These are phyloP conservation scores for Phytophthora agathidicida DNA, from an alignment of 352 stramenopile genomes.

Conservation along the genomic window DNA sequence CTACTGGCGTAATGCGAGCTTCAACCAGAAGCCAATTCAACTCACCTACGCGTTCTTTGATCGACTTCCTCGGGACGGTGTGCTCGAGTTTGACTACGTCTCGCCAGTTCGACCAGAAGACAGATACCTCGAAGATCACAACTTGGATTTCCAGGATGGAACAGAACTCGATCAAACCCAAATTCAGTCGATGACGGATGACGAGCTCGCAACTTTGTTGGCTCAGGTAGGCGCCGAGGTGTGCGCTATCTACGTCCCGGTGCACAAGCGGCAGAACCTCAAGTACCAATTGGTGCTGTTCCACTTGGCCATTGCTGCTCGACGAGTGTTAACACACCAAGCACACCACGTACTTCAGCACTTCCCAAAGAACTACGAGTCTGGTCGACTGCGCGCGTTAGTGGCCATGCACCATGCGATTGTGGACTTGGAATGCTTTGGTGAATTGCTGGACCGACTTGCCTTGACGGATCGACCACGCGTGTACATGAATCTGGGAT, in stretches of 20 bases:
- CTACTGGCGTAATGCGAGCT: conserved; percentile 71
- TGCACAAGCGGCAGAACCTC: conserved; percentile 72
- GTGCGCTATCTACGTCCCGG: conserved; percentile 70
- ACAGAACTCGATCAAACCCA: conserved; percentile 11
- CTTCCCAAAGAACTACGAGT: conserved; percentile 76
- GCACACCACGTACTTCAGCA: conserved; percentile 70
- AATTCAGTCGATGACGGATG: conserved; percentile 39
- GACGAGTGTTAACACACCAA: conserved; percentile 47
- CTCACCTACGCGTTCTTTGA: conserved; percentile 71
- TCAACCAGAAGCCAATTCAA: conserved; percentile 60
- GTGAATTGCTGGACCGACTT: conserved; percentile 63
- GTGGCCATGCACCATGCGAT: conserved; percentile 64
- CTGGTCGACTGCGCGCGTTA: conserved; percentile 52
- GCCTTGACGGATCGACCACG: conserved; percentile 37
- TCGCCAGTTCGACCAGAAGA: conserved; percentile 65
- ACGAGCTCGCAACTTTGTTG: conserved; percentile 45
- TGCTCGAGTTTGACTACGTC: conserved; percentile 80
- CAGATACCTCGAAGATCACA: conserved; percentile 24
- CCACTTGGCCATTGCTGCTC: conserved; percentile 60
- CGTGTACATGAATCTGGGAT: conserved; percentile 59
- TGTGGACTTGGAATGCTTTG: conserved; percentile 71
- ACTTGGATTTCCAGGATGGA: conserved; percentile 12
- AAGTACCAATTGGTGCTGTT: conserved; percentile 79
- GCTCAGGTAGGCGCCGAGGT: conserved; percentile 64
- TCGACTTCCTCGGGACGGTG: conserved; percentile 45